phyloP scores from a whole-genome alignment of 768 basidiomycete species.

The Pilatotrama ljubarskyi region DNA sequence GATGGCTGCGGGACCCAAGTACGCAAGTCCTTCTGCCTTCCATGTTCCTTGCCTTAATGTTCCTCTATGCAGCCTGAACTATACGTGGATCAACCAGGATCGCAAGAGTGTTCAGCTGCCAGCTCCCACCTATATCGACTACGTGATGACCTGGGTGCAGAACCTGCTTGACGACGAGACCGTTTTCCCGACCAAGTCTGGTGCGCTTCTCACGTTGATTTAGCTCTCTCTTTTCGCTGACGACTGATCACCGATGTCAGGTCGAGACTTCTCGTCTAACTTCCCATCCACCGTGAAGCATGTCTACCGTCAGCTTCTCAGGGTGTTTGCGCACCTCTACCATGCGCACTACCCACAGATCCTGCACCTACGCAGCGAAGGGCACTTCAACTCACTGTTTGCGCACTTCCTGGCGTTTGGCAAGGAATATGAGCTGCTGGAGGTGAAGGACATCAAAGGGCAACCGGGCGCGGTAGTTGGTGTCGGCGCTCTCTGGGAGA shows the following conservation, averaged over 20 bases:
- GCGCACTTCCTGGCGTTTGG: conserved; percentile 98
- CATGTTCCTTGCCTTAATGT: neutral
- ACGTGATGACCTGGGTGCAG: conserved; percentile 96
- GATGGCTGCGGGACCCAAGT: conserved; percentile 90
- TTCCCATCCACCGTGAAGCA: conserved; percentile 92
- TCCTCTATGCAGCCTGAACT: conserved; percentile 65
- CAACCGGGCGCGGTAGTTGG: conserved; percentile 61
- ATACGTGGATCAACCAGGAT: conserved; percentile 92
- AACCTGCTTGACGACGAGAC: conserved; percentile 92
- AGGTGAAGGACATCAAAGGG: conserved; percentile 85
- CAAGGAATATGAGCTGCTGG: conserved; percentile 87
- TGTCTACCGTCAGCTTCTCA: conserved; percentile 94
- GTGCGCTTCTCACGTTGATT: conserved; percentile 42
- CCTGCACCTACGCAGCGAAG: conserved; percentile 90
- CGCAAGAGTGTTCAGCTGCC: conserved; percentile 86
- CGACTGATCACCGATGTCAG: conserved; percentile 39
- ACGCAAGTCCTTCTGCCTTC: conserved; percentile 33
- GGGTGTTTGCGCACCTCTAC: conserved; percentile 97
- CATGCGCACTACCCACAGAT: conserved; percentile 91
- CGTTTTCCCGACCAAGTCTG: conserved; percentile 94
- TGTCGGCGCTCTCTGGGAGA: conserved; percentile 80
- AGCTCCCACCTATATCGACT: conserved; percentile 96
- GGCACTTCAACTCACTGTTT: conserved; percentile 96
- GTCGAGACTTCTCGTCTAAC: conserved; percentile 80
- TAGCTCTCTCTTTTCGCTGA: neutral